phyloP scores from a whole-genome alignment of 179 eudicot genomes.

The Corrigiola litoralis region DNA sequence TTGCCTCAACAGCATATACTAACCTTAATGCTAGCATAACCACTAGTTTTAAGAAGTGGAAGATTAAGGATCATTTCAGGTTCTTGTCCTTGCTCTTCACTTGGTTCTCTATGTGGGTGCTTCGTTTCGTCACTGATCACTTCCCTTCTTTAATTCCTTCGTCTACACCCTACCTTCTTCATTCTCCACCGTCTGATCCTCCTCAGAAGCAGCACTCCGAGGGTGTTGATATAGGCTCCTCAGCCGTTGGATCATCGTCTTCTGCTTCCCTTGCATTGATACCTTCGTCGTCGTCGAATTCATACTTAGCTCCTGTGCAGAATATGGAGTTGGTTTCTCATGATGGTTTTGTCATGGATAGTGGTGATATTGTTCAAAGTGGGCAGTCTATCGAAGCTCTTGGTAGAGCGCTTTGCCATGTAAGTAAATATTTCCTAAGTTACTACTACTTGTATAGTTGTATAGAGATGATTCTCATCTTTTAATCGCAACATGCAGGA shows the following conservation, averaged over 20 bases:
- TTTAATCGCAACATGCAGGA: no score
- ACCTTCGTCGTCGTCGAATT: neutral
- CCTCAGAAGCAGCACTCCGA: neutral
- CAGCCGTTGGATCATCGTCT: neutral
- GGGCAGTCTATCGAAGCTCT: slow-evolving; percentile 17
- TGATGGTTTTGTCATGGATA: slow-evolving; percentile 8
- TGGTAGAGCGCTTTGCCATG: slow-evolving; percentile 13
- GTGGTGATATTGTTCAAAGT: neutral
- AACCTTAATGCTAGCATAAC: neutral
- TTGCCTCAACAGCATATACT: no score
- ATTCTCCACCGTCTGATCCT: neutral
- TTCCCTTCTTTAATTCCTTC: slow-evolving; percentile 2
- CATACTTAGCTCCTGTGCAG: neutral
- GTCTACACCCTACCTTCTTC: neutral
- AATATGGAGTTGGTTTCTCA: slow-evolving; percentile 13
- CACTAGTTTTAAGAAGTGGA: neutral
- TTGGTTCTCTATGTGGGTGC: slow-evolving; percentile 15
- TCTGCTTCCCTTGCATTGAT: neutral
- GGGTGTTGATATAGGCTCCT: neutral
- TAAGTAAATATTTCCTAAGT: no score
- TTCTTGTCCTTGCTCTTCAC: slow-evolving; percentile 1
- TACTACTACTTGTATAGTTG: neutral
- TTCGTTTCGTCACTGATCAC: neutral
- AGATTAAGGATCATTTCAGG: neutral
- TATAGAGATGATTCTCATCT: no score